Evolutionary conservation across 2,329 filamentous ascomycete genomes (phyloP).

Genomic region (Pseudodiploospora longispora): DNA sequence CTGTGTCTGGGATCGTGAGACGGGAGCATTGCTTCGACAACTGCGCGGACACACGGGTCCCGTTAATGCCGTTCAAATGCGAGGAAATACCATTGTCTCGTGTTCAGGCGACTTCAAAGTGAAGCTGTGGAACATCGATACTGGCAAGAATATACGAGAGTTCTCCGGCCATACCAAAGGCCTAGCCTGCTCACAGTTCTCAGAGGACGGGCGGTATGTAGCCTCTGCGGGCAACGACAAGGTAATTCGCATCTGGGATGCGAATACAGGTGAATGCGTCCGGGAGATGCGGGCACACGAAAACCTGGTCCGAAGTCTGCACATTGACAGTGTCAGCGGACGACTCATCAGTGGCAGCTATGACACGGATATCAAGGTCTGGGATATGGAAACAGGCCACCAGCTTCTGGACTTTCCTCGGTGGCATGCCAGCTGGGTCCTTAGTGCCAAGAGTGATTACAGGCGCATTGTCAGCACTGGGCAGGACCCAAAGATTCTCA

Average conservation of each 20-base stretch:
- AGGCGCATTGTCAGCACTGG: conserved; percentile 89
- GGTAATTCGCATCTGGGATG: conserved; percentile 92
- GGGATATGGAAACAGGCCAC: conserved; percentile 73
- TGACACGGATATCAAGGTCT: conserved; percentile 92
- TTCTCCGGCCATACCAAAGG: conserved; percentile 87
- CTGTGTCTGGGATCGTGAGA: conserved; percentile 85
- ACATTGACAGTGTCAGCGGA: conserved; percentile 80
- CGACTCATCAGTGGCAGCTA: conserved; percentile 89
- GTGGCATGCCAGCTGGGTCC: conserved; percentile 95
- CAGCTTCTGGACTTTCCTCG: conserved; percentile 79
- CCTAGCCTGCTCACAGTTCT: conserved; percentile 92
- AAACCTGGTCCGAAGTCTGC: conserved; percentile 78
- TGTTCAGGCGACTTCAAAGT: conserved; percentile 90
- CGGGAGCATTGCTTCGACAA: conserved; percentile 66
- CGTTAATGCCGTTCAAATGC: conserved; percentile 92
- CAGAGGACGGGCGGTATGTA: conserved; percentile 86
- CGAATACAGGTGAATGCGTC: conserved; percentile 77
- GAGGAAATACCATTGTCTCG: conserved; percentile 85
- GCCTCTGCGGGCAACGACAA: conserved; percentile 93
- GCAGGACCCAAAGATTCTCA: conserved; percentile 84
- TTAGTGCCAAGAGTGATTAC: conserved; percentile 94
- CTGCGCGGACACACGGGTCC: conserved; percentile 82
- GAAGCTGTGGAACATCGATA: conserved; percentile 91
- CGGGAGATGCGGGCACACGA: conserved; percentile 75
- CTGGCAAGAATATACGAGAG: conserved; percentile 80